phyloP scores from a whole-genome alignment of 176 grass and related monocot species.

The Stipa capillata region DNA sequence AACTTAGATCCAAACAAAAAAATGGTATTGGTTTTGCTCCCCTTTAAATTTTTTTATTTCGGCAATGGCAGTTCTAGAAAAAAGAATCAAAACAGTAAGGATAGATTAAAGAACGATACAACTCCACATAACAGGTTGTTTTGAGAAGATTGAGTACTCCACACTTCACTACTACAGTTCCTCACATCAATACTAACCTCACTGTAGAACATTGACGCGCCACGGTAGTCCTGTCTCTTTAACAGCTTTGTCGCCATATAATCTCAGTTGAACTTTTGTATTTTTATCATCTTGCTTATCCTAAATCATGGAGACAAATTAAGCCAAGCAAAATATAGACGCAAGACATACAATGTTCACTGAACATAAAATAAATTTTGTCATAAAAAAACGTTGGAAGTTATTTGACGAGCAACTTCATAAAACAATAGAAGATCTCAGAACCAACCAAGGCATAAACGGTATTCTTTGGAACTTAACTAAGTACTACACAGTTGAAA shows the following conservation, averaged over 20 bases:
- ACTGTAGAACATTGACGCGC: background rate
- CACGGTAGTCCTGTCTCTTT: slow-evolving; percentile 11
- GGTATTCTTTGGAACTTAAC: background rate
- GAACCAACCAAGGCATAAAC: background rate
- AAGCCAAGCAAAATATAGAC: background rate
- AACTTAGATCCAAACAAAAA: too few relatives aligned
- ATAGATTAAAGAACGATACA: background rate
- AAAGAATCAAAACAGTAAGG: background rate
- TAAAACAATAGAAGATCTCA: background rate
- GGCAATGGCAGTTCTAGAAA: background rate
- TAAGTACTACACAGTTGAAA: background rate
- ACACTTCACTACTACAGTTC: background rate
- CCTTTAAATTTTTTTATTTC: background rate
- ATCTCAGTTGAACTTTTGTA: background rate
- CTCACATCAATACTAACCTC: background rate
- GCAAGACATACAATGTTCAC: background rate
- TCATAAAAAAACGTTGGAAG: background rate
- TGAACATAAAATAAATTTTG: background rate
- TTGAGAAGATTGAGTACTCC: background rate
- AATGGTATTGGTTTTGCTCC: background rate
- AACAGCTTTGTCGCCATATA: slow-evolving; percentile 12
- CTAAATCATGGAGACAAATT: background rate
- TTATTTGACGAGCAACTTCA: too few relatives aligned
- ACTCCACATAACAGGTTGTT: background rate
- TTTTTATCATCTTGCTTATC: background rate